Conservation (phyloP, 257 asterid genomes). For the Solanum chaucha region DNA sequence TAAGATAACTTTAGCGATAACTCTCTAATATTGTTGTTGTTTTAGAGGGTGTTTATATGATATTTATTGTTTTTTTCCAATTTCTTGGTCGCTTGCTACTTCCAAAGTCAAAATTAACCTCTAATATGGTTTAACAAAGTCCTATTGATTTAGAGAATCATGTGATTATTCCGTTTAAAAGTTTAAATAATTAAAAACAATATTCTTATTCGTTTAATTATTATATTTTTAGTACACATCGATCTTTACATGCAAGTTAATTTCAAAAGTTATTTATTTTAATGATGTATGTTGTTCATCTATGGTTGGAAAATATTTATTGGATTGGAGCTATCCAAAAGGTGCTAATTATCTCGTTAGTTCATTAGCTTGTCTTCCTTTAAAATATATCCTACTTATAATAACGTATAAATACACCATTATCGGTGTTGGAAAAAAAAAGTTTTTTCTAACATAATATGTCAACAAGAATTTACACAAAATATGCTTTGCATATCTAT, state of each 20-base stretch:
- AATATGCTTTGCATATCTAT: too few species aligned
- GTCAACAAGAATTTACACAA: too few species aligned
- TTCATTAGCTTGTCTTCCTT: too few species aligned
- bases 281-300: neutral
- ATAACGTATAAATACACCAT: too few species aligned
- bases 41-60: neutral
- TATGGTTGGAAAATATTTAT: neutral
- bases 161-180: neutral
- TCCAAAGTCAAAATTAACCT: neutral
- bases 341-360: too few species aligned
- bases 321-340: neutral
- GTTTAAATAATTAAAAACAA: accelerated
- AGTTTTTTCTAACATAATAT: too few species aligned
- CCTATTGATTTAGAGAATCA: neutral
- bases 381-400: too few species aligned
- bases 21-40: neutral
- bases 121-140: neutral
- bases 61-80: too few species aligned
- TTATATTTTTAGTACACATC: neutral
- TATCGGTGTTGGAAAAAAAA: too few species aligned
- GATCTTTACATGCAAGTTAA: neutral
- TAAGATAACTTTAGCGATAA: neutral
- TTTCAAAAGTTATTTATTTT: too few species aligned
- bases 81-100: neutral
- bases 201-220: too few species aligned